Percentiles rank a stretch among this genome's conserved stretches.
These are phyloP conservation scores for Elongisporangium senticosum DNA, from an alignment of 352 stramenopile genomes.

Conservation along the genomic window DNA sequence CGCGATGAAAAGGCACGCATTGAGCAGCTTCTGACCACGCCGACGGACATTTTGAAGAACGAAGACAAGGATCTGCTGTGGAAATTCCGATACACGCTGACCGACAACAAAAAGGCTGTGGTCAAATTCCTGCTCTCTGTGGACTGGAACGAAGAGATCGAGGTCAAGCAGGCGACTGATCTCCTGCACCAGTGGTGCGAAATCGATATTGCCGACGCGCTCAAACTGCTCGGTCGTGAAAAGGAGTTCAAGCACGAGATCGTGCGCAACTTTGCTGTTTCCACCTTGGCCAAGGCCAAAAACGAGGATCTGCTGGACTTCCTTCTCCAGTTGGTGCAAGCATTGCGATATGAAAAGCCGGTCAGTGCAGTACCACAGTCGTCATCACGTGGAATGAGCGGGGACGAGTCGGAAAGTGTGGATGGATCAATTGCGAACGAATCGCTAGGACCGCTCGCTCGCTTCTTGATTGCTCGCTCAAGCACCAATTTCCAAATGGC, in stretches of 20 bases:
- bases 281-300: constrained; percentile 90
- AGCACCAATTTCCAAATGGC: constrained; percentile 93
- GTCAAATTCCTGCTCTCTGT: constrained; percentile 98
- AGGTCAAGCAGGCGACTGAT: constrained; percentile 93
- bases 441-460: constrained; percentile 73
- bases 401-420: constrained; percentile 34
- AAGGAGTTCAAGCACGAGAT: constrained; percentile 88
- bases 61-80: constrained; percentile 93
- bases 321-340: constrained; percentile 98
- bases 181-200: constrained; percentile 83
- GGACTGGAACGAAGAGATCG: constrained; percentile 96
- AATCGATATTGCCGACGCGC: constrained; percentile 96
- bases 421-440: constrained; percentile 43
- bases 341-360: constrained; percentile 89
- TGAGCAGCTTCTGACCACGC: constrained; percentile 89
- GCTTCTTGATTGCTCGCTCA: constrained; percentile 94
- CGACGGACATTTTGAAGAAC: constrained; percentile 91
- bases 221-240: constrained; percentile 94
- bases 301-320: constrained; percentile 98
- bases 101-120: constrained; percentile 93
- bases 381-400: constrained; percentile 28
- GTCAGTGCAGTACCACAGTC: constrained; percentile 17
- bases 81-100: constrained; percentile 96
- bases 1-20: constrained; percentile 91
- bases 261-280: constrained; percentile 95